Evolutionary conservation across 306 rosid species (phyloP).

Genomic region (Corylus avellana): DNA sequence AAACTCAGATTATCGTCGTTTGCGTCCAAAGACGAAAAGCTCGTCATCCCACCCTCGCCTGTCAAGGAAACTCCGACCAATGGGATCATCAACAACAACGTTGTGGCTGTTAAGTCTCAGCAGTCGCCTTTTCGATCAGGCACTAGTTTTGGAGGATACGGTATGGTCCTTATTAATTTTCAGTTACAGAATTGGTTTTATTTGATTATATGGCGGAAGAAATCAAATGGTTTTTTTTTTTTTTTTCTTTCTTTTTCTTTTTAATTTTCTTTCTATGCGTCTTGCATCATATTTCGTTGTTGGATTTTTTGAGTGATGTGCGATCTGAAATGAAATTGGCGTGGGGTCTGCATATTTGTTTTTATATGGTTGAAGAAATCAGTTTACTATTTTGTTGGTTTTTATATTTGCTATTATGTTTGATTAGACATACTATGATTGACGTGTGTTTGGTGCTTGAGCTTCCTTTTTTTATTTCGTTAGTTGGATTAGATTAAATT

Average conservation of each 20-base stretch:
- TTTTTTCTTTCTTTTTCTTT: background rate
- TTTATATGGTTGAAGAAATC: slow-evolving; percentile 14
- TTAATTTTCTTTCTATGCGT: background rate
- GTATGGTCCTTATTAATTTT: slow-evolving; percentile 26
- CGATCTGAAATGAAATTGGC: slow-evolving; percentile 21
- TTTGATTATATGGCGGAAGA: slow-evolving; percentile 11
- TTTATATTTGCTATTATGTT: background rate
- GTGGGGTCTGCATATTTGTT: slow-evolving; percentile 31
- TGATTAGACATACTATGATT: background rate
- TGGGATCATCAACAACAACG: slow-evolving; percentile 28
- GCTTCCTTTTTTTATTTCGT: background rate
- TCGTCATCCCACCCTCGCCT: slow-evolving; percentile 66
- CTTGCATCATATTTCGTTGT: background rate
- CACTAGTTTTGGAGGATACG: slow-evolving; percentile 37
- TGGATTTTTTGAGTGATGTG: slow-evolving; percentile 21
- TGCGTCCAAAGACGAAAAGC: slow-evolving; percentile 51
- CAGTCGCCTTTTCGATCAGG: slow-evolving; percentile 55
- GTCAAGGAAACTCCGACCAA: slow-evolving; percentile 45
- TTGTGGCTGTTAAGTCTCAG: slow-evolving; percentile 40
- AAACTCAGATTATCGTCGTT: slow-evolving; percentile 52
- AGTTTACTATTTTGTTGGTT: background rate
- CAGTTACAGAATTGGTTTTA: background rate
- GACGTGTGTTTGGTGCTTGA: background rate
- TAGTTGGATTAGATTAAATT: background rate
- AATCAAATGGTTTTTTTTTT: slow-evolving; percentile 13